Evolutionary conservation across 208 protist species (phyloP), one percentile per base, ranked within the genome.

Genomic region (Blastocrithidia nonstop): DNA sequence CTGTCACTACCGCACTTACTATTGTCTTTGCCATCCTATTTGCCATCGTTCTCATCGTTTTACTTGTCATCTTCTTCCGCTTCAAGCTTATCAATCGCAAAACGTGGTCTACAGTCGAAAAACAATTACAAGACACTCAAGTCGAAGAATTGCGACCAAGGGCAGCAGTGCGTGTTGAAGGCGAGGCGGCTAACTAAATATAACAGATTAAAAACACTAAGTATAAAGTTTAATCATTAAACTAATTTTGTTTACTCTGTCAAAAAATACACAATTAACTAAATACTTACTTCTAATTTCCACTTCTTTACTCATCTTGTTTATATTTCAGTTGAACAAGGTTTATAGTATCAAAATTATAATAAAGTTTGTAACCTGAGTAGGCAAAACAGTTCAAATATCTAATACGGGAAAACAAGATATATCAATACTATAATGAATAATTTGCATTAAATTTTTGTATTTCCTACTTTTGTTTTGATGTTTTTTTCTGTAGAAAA

Each of bases 1-100:
- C 62, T 31, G 64, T 25, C 22, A 45, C 37, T 3, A 35, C 51
- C 1, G 71, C 67, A 38, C 58, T 20, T 8, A 71, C 42, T n/a
- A 22, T 58, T 70, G 8, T 62, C 63, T 9, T 50, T 48, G 37
- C 72, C 71, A 32, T 62, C 59, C 19, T 26, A 7, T 22, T 45
- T 26, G 1, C 35, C 50, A 15, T 25, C 15, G 4, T 33, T 63
- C 0, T 15, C 39, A 4, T 43, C 50, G 15, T 44, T 55, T 54
- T 48, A 39, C 37, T 52, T 77, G 11, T 11, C n/a, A 42, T 42
- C 6, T 32, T 13, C 37, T 9, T 36, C 11, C 3, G 5, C 5
- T 32, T 42, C 37, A 11, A 24, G 5, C 13, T 32, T 24, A 42
- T 0, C 37, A 42, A 29, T 42, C 9, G 6, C 13, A n/a, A 15